These are phyloP conservation scores for Microcos paniculata DNA, from an alignment of 345 rosid genomes.

Conservation along the genomic window DNA sequence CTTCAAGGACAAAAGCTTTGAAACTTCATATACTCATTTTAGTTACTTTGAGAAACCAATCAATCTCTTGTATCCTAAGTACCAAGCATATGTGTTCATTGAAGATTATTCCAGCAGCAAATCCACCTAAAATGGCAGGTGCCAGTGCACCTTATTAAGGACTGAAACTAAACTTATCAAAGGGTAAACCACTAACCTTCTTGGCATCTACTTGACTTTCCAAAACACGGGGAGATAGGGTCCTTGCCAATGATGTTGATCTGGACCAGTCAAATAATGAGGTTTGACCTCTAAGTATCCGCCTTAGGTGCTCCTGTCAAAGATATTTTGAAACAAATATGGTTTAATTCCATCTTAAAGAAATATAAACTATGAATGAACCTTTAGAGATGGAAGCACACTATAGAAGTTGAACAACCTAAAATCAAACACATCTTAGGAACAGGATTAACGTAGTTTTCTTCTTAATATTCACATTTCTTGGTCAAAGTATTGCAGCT, in stretches of 20 bases:
- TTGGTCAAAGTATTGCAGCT: conserved; percentile 1
- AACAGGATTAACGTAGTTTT: neutral
- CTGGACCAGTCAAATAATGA: conserved; percentile 96
- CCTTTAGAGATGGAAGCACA: conserved; percentile 6
- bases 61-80: neutral
- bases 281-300: conserved; percentile 96
- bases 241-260: conserved; percentile 92
- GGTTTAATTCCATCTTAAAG: neutral
- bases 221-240: conserved; percentile 91
- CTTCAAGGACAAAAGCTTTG: neutral
- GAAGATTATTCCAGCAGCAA: neutral
- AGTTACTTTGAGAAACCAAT: neutral
- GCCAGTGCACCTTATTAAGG: conserved; percentile 1
- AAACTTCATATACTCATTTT: neutral
- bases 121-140: conserved; percentile 7
- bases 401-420: conserved; percentile 7
- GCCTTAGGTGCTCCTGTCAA: conserved; percentile 83
- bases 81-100: neutral
- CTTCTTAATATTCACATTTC: neutral
- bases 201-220: conserved; percentile 98
- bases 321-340: conserved; percentile 17
- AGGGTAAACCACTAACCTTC: conserved; percentile 54
- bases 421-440: conserved; percentile 6
- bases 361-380: neutral
- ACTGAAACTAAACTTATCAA: neutral